Conservation (phyloP, 1,139 yeast species). For the Saccharomyces hybrid region DNA sequence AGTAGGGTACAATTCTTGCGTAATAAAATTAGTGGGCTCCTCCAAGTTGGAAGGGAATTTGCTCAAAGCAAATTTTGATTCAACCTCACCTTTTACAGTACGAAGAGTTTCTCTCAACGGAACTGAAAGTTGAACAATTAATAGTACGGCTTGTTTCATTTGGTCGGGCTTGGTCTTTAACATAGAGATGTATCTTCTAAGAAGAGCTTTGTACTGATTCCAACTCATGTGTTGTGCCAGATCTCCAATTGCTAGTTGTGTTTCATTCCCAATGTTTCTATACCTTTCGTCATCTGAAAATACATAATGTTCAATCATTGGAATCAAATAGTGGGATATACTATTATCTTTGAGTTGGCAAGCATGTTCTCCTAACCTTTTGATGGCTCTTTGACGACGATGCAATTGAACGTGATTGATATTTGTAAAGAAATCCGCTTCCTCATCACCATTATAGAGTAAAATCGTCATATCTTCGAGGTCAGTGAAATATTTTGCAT, state of each 20-base stretch:
- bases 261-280: slow-evolving; percentile 70
- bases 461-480: slow-evolving; percentile 63
- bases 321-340: slow-evolving; percentile 74
- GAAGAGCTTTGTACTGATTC: slow-evolving; percentile 73
- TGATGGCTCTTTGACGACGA: slow-evolving; percentile 77
- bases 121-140: slow-evolving; percentile 57
- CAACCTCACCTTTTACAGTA: slow-evolving; percentile 12
- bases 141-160: slow-evolving; percentile 52
- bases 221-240: slow-evolving; percentile 58
- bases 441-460: slow-evolving; percentile 64
- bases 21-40: slow-evolving; percentile 47
- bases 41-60: slow-evolving; percentile 36
- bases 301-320: slow-evolving; percentile 76
- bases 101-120: slow-evolving; percentile 40
- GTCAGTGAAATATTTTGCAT: slow-evolving; percentile 43
- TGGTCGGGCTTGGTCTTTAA: slow-evolving; percentile 45
- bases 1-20: slow-evolving; percentile 54
- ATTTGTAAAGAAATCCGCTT: slow-evolving; percentile 76
- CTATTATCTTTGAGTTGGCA: slow-evolving; percentile 44
- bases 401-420: slow-evolving; percentile 79
- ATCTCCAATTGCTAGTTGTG: slow-evolving; percentile 55
- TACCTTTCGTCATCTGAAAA: slow-evolving; percentile 46
- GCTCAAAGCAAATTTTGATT: slow-evolving; percentile 17
- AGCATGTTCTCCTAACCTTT: slow-evolving; percentile 45
- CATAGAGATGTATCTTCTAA: slow-evolving; percentile 60